Evolutionary conservation across 2,329 filamentous ascomycete genomes (phyloP).

Genomic region (Alternaria sp.): DNA sequence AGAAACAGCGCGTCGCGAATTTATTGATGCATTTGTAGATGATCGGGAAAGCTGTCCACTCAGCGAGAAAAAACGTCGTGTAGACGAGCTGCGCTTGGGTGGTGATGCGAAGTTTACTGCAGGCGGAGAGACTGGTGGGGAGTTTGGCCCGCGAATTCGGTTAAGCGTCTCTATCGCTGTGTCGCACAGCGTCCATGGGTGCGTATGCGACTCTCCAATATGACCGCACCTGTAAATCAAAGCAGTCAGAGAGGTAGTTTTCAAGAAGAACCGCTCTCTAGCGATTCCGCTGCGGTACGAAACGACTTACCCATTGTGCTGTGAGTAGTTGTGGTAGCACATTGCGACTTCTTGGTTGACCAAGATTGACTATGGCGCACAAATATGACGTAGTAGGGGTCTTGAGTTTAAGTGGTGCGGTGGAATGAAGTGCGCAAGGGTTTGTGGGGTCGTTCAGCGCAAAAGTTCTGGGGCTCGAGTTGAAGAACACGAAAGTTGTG

Average conservation of each 20-base stretch:
- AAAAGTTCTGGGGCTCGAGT: conserved; percentile 10
- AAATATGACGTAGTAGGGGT: conserved; percentile 21
- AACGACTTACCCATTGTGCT: conserved; percentile 31
- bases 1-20: conserved; percentile 33
- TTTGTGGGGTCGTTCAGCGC: conserved; percentile 1
- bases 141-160: conserved; percentile 37
- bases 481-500: conserved; percentile 5
- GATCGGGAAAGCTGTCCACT: conserved; percentile 36
- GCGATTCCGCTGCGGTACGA: not conserved
- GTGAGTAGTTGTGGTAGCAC: conserved; percentile 48
- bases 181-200: conserved; percentile 43
- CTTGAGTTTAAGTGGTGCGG: conserved; percentile 10
- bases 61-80: conserved; percentile 39
- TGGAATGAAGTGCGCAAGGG: conserved; percentile 13
- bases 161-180: conserved; percentile 34
- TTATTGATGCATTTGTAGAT: conserved; percentile 24
- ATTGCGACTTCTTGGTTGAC: conserved; percentile 15
- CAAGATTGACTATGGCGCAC: not conserved
- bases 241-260: not conserved
- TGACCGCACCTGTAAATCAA: conserved; percentile 40
- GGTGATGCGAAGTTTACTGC: conserved; percentile 17
- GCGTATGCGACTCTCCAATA: conserved; percentile 35
- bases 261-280: not conserved
- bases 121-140: conserved; percentile 36
- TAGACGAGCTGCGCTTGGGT: conserved; percentile 33